Conservation (phyloP, 768 basidiomycete genomes). For the Pholiota microspora region DNA sequence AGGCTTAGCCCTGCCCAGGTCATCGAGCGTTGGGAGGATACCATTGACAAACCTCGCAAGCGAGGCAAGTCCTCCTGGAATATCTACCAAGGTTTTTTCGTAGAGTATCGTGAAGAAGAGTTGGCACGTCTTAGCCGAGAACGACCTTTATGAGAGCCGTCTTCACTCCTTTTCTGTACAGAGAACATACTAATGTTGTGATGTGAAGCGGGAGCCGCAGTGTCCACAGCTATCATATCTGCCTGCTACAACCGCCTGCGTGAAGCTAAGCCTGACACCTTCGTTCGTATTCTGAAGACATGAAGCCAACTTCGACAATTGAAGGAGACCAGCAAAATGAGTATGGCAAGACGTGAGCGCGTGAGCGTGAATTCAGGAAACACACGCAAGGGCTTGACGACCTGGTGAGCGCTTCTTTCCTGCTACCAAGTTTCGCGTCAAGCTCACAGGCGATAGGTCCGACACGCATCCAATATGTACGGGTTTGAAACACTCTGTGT, state of each 20-base stretch:
- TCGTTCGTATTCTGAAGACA: background rate
- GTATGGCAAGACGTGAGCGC: background rate
- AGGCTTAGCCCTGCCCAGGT: constrained; percentile 1
- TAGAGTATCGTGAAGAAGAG: background rate
- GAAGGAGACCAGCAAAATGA: background rate
- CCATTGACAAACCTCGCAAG: no score
- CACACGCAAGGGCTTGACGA: constrained; percentile 1
- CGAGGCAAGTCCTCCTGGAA: constrained; percentile 1
- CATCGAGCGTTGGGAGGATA: constrained; percentile 7
- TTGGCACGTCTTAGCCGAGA: background rate
- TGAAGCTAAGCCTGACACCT: background rate
- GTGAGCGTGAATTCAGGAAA: constrained; percentile 6
- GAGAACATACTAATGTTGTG: background rate
- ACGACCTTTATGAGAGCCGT: background rate
- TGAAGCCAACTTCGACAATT: constrained; percentile 6
- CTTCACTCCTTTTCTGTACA: background rate
- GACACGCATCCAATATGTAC: background rate
- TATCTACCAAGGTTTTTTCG: constrained; percentile 8
- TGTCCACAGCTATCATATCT: background rate
- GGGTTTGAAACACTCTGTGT: constrained; percentile 9
- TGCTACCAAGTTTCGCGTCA: background rate
- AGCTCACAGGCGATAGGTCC: background rate
- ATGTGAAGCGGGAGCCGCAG: background rate
- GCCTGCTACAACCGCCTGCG: constrained; percentile 1
- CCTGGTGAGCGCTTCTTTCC: background rate